Base-by-base conservation (phyloP, 208 protist species). In the Acanthamoeba lenticulata region DNA sequence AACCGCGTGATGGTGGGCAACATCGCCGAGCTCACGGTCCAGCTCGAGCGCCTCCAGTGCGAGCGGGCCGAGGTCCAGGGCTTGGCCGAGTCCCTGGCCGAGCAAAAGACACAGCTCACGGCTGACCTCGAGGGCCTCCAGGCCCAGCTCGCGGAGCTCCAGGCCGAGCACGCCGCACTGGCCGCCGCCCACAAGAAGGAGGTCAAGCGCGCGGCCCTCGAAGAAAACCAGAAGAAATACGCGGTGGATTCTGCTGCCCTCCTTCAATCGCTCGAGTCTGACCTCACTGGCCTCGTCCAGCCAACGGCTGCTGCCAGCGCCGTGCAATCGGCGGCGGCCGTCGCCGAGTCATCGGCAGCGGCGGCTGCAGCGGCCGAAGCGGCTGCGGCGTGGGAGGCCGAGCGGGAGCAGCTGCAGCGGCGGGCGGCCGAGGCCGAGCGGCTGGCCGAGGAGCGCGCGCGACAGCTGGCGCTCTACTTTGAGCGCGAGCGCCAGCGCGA, bases 201-300 rank as follows among this genome's bases (percentile, higher is more conserved):
- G 74, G 9, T 6, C 36, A 65, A 52, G 29, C 69, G 69, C 15
- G 49, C 83, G 19, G 44, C 38, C 4, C 83, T 90, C 5, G 83
- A 52, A n/a, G 83, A 90, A n/a, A 90, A 44, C 47, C 74, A 85
- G 74, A 85, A 85, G 74, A 44, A 85, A n/a, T 85, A 85, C 36
- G 40, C 44, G 11, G 13, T 45, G 34, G 74, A 85, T n/a, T 85
- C 74, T 7, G 49, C 27, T 4, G 52, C 27, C 17, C 29, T 90
- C 13, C 27, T 32, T 7, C 27, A 90, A 42, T 90, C 83, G 52
- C 49, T 90, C n/a, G 83, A 90, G 83, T 67, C 49, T 6, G 47
- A 62, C 52, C 19, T 90, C 27, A 15, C 4, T 4, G 5, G 11
- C 15, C 17, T 67, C 13, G 15, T 38, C 9, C 45, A 90, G 4